Evolutionary conservation across 495 filamentous ascomycete genomes (phyloP).

Genomic region (Annulohypoxylon nitens): DNA sequence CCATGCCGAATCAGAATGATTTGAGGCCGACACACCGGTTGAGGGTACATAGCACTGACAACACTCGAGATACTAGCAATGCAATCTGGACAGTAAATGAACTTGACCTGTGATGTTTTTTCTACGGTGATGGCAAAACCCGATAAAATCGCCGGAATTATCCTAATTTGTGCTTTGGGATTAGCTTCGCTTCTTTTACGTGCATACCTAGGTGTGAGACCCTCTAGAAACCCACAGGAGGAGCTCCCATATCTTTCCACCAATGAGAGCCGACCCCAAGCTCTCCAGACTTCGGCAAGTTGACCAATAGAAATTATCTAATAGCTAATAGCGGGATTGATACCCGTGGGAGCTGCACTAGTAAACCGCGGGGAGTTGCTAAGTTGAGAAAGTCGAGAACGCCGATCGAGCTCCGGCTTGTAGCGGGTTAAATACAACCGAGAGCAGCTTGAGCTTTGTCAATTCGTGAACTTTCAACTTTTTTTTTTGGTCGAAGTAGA

Average conservation of each 20-base stretch:
- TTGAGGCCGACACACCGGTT: not conserved
- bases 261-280: not conserved
- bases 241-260: not conserved
- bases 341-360: slow-evolving; percentile 1
- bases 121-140: not conserved
- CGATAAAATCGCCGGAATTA: slow-evolving; percentile 2
- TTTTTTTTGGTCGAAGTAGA: slow-evolving; percentile 18
- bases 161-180: not conserved
- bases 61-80: not conserved
- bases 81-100: not conserved
- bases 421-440: slow-evolving; percentile 43
- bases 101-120: not conserved
- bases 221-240: not conserved
- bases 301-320: slow-evolving; percentile 18
- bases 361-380: slow-evolving; percentile 9
- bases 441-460: slow-evolving; percentile 11
- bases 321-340: slow-evolving; percentile 33
- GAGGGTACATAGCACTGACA: not conserved
- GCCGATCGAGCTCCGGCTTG: slow-evolving; percentile 36
- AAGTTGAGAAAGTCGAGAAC: slow-evolving; percentile 24
- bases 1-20: not conserved
- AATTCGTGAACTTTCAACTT: slow-evolving; percentile 14
- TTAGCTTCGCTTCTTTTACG: not conserved
- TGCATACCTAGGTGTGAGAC: slow-evolving; percentile 1
- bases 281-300: slow-evolving; percentile 13